Percentiles rank a stretch among this genome's conserved stretches.
phyloP scores from a whole-genome alignment of 2,329 filamentous ascomycete species.

The Pyricularia pennisetigena region DNA sequence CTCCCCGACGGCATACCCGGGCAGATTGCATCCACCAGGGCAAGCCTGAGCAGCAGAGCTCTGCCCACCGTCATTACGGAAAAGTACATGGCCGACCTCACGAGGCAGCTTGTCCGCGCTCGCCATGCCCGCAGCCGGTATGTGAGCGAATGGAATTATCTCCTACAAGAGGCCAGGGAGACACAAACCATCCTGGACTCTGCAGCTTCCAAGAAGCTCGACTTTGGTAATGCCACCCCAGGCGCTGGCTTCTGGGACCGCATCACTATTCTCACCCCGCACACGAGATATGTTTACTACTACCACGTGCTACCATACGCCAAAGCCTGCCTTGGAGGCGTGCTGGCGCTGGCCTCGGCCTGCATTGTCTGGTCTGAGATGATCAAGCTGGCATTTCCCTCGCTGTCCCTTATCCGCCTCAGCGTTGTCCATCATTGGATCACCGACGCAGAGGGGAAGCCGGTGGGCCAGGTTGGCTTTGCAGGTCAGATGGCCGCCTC shows the following conservation, averaged over 20 bases:
- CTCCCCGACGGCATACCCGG: constrained; percentile 52
- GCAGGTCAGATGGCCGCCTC: constrained; percentile 77
- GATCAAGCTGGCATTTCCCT: constrained; percentile 70
- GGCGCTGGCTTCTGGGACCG: constrained; percentile 43
- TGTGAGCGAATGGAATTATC: constrained; percentile 71
- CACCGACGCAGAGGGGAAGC: constrained; percentile 56
- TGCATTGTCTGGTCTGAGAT: constrained; percentile 91
- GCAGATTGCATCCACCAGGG: constrained; percentile 28
- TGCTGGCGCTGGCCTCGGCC: constrained; percentile 66
- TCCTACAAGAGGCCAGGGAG: constrained; percentile 65
- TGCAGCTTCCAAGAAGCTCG: constrained; percentile 66
- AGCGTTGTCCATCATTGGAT: constrained; percentile 68
- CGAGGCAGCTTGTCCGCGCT: constrained; percentile 69
- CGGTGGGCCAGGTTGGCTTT: constrained; percentile 75
- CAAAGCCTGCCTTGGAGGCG: constrained; percentile 52
- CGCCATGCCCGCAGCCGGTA: constrained; percentile 78
- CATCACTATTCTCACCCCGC: constrained; percentile 61
- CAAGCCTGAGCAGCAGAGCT: constrained; percentile 18
- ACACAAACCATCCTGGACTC: constrained; percentile 80
- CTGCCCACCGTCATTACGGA: constrained; percentile 82
- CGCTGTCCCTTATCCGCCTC: constrained; percentile 59
- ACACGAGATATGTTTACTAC: constrained; percentile 70
- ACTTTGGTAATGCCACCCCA: constrained; percentile 54
- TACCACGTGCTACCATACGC: constrained; percentile 62
- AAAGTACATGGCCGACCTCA: constrained; percentile 84